Evolutionary conservation across 768 basidiomycete species (phyloP).

Genomic region (Cubamyces sp.): DNA sequence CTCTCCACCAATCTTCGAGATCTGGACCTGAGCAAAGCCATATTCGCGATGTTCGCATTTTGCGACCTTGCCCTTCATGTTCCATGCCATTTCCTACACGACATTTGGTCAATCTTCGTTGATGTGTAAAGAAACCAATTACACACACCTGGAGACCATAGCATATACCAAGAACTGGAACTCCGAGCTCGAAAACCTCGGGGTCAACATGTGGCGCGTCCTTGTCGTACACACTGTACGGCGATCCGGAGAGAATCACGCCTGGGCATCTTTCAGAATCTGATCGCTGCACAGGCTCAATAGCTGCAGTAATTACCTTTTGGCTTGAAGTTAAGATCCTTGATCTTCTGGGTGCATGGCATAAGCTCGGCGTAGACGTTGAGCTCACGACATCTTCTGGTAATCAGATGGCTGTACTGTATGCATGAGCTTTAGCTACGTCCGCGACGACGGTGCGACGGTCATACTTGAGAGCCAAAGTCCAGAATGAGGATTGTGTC

Average conservation of each 20-base stretch:
- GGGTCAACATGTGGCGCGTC: slow-evolving; percentile 95
- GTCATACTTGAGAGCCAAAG: slow-evolving; percentile 90
- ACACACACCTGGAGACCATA: slow-evolving; percentile 89
- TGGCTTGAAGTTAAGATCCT: slow-evolving; percentile 89
- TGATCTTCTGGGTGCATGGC: slow-evolving; percentile 92
- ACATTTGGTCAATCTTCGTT: neutral
- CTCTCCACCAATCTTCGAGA: slow-evolving; percentile 61
- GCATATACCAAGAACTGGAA: slow-evolving; percentile 96
- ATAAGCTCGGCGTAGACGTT: slow-evolving; percentile 97
- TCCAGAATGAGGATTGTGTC: slow-evolving; percentile 96
- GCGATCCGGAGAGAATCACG: slow-evolving; percentile 96
- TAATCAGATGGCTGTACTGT: slow-evolving; percentile 97
- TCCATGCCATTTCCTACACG: slow-evolving; percentile 89
- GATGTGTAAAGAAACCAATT: neutral
- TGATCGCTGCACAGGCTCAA: neutral
- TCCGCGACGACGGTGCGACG: neutral
- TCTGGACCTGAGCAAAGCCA: slow-evolving; percentile 83
- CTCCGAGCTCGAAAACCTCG: slow-evolving; percentile 81
- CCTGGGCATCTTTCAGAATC: slow-evolving; percentile 46
- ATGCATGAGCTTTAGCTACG: slow-evolving; percentile 24
- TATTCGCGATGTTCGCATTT: slow-evolving; percentile 94
- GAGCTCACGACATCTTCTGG: slow-evolving; percentile 94
- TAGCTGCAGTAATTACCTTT: slow-evolving; percentile 60
- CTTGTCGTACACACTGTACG: slow-evolving; percentile 95
- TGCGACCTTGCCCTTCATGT: slow-evolving; percentile 80